These are phyloP conservation scores for Dothideomycetes sp. DNA, from an alignment of 2,329 filamentous ascomycete genomes.

Conservation along the genomic window DNA sequence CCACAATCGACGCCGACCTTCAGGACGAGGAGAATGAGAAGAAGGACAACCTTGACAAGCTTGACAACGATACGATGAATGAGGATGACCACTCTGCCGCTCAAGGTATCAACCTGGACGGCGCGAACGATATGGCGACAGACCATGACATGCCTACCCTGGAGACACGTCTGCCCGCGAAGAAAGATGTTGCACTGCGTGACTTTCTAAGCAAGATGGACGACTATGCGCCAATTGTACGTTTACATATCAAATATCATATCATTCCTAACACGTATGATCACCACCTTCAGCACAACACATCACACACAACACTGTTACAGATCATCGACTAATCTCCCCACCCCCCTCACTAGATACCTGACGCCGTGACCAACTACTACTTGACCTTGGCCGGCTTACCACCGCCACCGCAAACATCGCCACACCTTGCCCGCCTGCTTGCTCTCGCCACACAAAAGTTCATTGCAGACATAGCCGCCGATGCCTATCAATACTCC, in stretches of 20 bases:
- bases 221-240: conserved; percentile 91
- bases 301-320: neutral
- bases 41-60: too few relatives aligned
- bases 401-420: conserved; percentile 81
- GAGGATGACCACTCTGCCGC: neutral
- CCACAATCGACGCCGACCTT: too few relatives aligned
- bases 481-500: conserved; percentile 95
- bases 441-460: conserved; percentile 97
- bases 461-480: conserved; percentile 94
- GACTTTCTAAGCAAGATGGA: conserved; percentile 96
- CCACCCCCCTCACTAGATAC: conserved; percentile 51
- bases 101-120: conserved; percentile 16
- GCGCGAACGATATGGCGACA: conserved; percentile 27
- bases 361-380: conserved; percentile 94
- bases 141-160: conserved; percentile 22
- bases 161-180: conserved; percentile 58
- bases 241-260: conserved; percentile 25
- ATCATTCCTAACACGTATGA: too few relatives aligned
- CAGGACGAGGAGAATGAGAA: too few relatives aligned
- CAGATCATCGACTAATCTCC: neutral
- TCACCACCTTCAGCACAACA: too few relatives aligned
- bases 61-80: too few relatives aligned
- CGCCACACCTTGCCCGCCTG: conserved; percentile 80
- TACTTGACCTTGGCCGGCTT: conserved; percentile 95
- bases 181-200: conserved; percentile 84